These are phyloP conservation scores for Neofusicoccum umdonicola DNA, from an alignment of 2,329 filamentous ascomycete species.

Conservation along the genomic window DNA sequence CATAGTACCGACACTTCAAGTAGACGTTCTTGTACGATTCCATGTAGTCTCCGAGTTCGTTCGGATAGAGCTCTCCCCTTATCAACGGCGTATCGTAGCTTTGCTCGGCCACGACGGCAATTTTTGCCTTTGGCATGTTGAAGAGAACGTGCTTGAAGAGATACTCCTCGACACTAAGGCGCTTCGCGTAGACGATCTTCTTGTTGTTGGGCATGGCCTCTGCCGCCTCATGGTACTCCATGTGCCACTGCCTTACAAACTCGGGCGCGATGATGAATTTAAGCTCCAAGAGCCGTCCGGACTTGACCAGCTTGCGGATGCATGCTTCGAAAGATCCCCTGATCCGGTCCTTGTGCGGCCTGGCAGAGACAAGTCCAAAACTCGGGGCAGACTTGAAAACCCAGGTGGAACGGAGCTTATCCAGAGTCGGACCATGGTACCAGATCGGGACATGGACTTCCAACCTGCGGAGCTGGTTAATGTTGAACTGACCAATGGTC, in stretches of 20 bases:
- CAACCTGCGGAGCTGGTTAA: not conserved
- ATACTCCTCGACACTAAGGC: not conserved
- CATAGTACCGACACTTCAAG: not conserved
- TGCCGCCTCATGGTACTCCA: not conserved
- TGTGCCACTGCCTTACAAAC: not conserved
- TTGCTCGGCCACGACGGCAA: not conserved
- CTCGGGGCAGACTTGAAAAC: not conserved
- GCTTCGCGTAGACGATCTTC: not conserved
- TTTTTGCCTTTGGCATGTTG: not conserved
- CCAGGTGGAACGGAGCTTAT: not conserved
- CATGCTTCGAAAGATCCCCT: not conserved
- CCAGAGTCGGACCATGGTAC: not conserved
- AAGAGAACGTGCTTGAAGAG: not conserved
- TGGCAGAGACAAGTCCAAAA: not conserved
- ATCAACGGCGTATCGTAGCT: not conserved
- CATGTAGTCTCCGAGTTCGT: not conserved
- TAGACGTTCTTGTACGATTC: not conserved
- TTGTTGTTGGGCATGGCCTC: not conserved
- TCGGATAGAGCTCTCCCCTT: too few relatives aligned
- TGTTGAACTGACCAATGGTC: not conserved
- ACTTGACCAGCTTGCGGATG: not conserved
- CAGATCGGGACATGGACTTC: not conserved
- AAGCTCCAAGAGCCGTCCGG: not conserved
- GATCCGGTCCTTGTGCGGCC: not conserved
- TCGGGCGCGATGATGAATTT: not conserved